Evolutionary conservation across 805 yeast species (phyloP), one percentile per base, ranked within the genome.

Genomic region (Saturnispora mendoncae): DNA sequence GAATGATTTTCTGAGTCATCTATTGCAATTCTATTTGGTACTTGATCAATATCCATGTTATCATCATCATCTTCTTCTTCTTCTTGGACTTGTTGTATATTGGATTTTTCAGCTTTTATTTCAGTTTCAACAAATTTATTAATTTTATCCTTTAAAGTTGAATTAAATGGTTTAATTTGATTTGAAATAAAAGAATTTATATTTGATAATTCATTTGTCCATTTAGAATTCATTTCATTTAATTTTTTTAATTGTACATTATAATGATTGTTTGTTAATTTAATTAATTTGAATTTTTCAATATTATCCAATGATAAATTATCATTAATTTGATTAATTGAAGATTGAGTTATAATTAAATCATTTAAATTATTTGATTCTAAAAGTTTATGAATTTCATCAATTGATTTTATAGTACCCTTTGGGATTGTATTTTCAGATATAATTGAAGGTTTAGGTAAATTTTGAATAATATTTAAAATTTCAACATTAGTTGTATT

Each of bases 241-340:
- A 61, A 24, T 4, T 43, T 37, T 5, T 53, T 45, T 39, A 60
- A 56, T 4, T 49, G 38, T 35, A 51, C 52, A 35, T 54, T 53
- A 18, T 51, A 50, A 23, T 50, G 26, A 23, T 23, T 46, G 33
- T 58, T 61, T 33, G 50, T 53, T 41, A 59, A 43, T 33, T 53
- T 51, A 23, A 51, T 49, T n/a, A 59, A 43, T 38, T 46, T 49
- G 42, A 60, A 61, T 39, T 56, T 55, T n/a, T 46, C 43, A 4
- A 49, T 31, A 34, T 55, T 43, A 38, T 38, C 48, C 27, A 27
- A 35, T 39, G 37, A 36, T 37, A 44, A 46, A n/a, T 19, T 32
- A 10, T 17, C n/a, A 6, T 18, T 8, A 4, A 32, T 6, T 10
- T 32, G 25, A 19, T 9, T 12, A 8, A 32, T 8, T 19, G 17